Base-by-base conservation (phyloP, 2,329 filamentous ascomycete species). In the Sphaerulina vaccinii region DNA sequence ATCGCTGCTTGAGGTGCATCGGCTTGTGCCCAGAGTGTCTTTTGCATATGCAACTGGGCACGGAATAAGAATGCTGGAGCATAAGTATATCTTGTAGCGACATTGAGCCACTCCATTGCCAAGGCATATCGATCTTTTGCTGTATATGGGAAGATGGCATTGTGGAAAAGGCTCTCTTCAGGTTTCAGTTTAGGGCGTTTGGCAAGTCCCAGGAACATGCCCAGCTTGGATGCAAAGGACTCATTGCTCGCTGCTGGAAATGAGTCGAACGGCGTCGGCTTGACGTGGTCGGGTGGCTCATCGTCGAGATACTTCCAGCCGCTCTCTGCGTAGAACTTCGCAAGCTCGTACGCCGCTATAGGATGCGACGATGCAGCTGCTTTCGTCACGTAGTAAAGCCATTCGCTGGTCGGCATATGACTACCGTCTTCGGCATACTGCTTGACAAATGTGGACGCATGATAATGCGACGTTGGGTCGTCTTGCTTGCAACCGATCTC, bases 351-450 rank as follows among this genome's bases (percentile, higher is more conserved):
- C 22, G 66, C 68, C 7, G 74, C 72, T 47, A 68, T 66, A 5
- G 61, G 51, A 43, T 74, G 68, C 1, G 70, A 68, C 5, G 69
- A 69, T 9, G 70, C 68, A 3, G 74, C 75, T 2, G 74, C 73
- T 65, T 76, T 76, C 27, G 65, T 75, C 46, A 71, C 71, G 55
- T 71, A 70, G 51, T 68, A 68, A 7, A 76, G 61, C 74, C 75
- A 77, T 2, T 65, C 59, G 24, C 60, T 59, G 13, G 64, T 70
- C 21, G 58, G 53, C 22, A 56, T 54, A 2, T 65, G 58, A 13
- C 61, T 55, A 4, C 57, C 51, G 29, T 61, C 45, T 13, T 38
- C 29, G 11, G 57, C 45, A 11, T 57, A 52, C 18, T 67, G 61
- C 21, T 59, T 61, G 22, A 37, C 40, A 38, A 47, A 59, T 11